Conservation (phyloP, 1,139 yeast genomes). For the Candida anutae region DNA sequence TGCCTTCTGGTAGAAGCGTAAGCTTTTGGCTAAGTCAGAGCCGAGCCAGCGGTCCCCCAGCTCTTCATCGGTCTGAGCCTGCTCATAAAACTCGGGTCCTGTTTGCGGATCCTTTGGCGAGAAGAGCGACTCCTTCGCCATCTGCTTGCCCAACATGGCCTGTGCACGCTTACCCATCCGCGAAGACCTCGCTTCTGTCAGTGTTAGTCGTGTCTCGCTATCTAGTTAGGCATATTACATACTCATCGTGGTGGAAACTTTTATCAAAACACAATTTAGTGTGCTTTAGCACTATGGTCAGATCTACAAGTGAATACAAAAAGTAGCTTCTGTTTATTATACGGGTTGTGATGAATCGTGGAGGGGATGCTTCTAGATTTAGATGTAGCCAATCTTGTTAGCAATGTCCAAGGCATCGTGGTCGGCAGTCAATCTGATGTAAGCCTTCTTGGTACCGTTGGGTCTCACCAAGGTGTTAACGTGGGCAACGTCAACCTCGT, state of each 20-base stretch:
- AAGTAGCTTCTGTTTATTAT: not conserved
- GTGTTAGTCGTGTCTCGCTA: not conserved
- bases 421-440: slow-evolving; percentile 98
- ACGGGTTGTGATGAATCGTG: slow-evolving; percentile 6
- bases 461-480: slow-evolving; percentile 97
- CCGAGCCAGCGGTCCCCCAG: slow-evolving; percentile 54
- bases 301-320: not conserved
- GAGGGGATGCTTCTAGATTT: slow-evolving; percentile 15
- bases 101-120: slow-evolving; percentile 25
- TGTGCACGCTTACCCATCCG: slow-evolving; percentile 14
- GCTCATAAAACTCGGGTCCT: slow-evolving; percentile 39
- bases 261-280: too few species aligned
- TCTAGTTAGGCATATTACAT: too few species aligned
- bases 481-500: slow-evolving; percentile 90
- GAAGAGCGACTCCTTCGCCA: slow-evolving; percentile 6
- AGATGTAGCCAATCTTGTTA: slow-evolving; percentile 98
- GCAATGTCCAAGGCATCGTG: slow-evolving; percentile 99
- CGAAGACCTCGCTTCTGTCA: slow-evolving; percentile 9
- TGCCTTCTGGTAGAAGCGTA: slow-evolving; percentile 47
- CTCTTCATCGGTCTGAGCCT: slow-evolving; percentile 44
- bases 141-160: slow-evolving; percentile 7
- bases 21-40: slow-evolving; percentile 44
- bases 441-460: slow-evolving; percentile 99
- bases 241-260: too few species aligned
- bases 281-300: not conserved